Evolutionary conservation across 345 rosid genomes (phyloP).

Genomic region (Citrus sp.): DNA sequence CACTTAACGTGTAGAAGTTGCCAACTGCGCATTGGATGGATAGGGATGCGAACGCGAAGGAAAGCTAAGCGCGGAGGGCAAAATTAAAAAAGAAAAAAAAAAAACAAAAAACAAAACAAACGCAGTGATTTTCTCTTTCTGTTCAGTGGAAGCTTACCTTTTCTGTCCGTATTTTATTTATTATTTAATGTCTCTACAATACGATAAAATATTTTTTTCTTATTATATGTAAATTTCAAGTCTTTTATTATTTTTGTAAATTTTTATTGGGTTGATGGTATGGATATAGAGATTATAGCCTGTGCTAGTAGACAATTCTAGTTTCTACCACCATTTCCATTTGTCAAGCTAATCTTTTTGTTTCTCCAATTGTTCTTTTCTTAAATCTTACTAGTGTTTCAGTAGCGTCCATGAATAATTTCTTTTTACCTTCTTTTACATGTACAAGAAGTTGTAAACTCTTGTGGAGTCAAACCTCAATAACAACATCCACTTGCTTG

Average conservation of each 20-base stretch:
- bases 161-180: slow-evolving; percentile 17
- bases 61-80: not conserved
- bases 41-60: slow-evolving; percentile 21
- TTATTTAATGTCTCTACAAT: not conserved
- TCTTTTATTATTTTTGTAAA: not conserved
- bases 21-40: slow-evolving; percentile 26
- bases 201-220: too few species aligned
- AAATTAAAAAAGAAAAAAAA: slow-evolving; percentile 1
- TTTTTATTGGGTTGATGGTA: slow-evolving; percentile 15
- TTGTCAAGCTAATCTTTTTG: slow-evolving; percentile 30
- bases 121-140: not conserved
- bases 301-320: slow-evolving; percentile 41
- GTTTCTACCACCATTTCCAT: slow-evolving; percentile 38
- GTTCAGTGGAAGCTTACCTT: slow-evolving; percentile 19
- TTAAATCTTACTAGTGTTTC: not conserved
- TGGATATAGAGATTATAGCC: slow-evolving; percentile 46
- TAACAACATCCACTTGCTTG: slow-evolving; percentile 14
- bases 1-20: slow-evolving; percentile 41
- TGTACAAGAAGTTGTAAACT: not conserved
- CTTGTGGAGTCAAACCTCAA: slow-evolving; percentile 32
- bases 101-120: too few species aligned
- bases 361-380: slow-evolving; percentile 39
- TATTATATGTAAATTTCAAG: not conserved
- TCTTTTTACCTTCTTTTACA: slow-evolving; percentile 18
- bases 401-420: slow-evolving; percentile 23